Evolutionary conservation across 768 basidiomycete genomes (phyloP), one percentile per base, ranked within the genome.

Genomic region (Termitomyces sp.): DNA sequence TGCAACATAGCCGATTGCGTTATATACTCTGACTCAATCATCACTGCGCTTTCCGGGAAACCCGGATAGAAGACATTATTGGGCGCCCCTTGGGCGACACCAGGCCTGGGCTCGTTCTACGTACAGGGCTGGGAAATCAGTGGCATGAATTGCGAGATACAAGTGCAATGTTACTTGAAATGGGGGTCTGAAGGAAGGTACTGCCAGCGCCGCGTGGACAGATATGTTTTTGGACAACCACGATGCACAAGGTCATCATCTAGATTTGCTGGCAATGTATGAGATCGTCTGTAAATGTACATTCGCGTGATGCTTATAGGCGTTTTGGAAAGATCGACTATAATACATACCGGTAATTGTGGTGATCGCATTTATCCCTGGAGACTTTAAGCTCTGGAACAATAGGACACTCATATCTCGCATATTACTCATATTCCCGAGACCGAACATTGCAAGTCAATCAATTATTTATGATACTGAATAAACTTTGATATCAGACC

Each of bases 161-260:
- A 16, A 17, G 11, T 23, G 2, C 46, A 23, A 50, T n/a, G 34
- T 31, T 53, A 41, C 62, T 52, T 21, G 31, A 50, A 55, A 55
- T 44, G 51, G 65, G 41, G 62, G 49, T 40, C 40, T 62, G 35
- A 65, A 62, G 45, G 56, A 59, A 59, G 60, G 52, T 21, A 53
- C n/a, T n/a, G n/a, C n/a, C n/a, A n/a, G n/a, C n/a, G n/a, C 60
- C 37, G 49, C 44, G 29, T 49, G 50, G 29, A 29, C 31, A 41
- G 37, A 25, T 32, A 50, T 44, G 40, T 53, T 56, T 41, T 44
- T n/a, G 40, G 42, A 23, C 37, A 31, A 37, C n/a, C 51, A 51
- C 56, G 56, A 51, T 50, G 52, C 21, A 34, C 23, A 25, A 43
- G n/a, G 25, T 45, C 44, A 25, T n/a, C 38, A n/a, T 34, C 34